Conservation (phyloP, 2,329 filamentous ascomycete genomes). For the Xylariaceae sp. region DNA sequence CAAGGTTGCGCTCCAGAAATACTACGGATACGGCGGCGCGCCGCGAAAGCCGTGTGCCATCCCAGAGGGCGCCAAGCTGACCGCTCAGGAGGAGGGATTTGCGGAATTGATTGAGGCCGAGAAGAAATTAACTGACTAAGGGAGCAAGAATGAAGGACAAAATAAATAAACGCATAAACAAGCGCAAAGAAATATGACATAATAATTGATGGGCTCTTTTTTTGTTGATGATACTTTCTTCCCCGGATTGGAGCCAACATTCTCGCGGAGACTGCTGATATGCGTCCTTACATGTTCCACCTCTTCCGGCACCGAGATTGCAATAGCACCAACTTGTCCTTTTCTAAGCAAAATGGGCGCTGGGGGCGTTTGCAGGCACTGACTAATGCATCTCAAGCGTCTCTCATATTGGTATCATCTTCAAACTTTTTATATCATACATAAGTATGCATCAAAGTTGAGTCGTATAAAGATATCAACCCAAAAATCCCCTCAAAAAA, state of each 20-base stretch:
- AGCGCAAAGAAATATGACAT: background rate
- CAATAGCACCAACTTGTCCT: too few relatives aligned
- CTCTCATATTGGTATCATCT: too few relatives aligned
- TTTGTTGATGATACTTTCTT: background rate
- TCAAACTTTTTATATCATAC: too few relatives aligned
- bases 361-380: too few relatives aligned
- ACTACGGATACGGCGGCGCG: conserved; percentile 59
- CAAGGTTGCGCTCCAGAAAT: conserved; percentile 58
- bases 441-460: too few relatives aligned
- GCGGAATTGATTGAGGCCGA: conserved; percentile 27
- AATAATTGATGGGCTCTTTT: background rate
- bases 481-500: conserved; percentile 41
- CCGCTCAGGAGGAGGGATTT: conserved; percentile 26
- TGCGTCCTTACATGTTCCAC: background rate
- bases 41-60: conserved; percentile 46
- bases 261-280: too few relatives aligned
- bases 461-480: too few relatives aligned
- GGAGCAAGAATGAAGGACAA: too few relatives aligned
- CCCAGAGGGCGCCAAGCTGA: conserved; percentile 24
- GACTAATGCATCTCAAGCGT: too few relatives aligned
- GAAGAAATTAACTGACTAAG: conserved; percentile 9
- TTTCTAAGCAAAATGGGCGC: too few relatives aligned
- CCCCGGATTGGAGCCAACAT: too few relatives aligned
- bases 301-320: background rate
- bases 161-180: too few relatives aligned